Base-by-base conservation (phyloP, 2,329 filamentous ascomycete genomes). In the Calonectria multiphialidica region DNA sequence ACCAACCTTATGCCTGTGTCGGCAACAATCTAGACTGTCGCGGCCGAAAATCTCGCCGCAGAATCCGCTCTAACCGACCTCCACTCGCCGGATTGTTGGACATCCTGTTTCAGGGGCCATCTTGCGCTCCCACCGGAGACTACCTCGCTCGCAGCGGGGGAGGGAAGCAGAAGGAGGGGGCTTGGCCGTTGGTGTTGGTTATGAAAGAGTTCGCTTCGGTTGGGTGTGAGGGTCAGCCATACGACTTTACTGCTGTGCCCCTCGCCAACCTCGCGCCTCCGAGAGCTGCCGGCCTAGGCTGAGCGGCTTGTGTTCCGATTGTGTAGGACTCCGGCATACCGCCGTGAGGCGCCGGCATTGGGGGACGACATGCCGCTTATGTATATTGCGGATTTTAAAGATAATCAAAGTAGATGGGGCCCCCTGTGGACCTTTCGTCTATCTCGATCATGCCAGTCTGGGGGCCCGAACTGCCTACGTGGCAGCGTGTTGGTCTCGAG, bases 11-110 rank as follows among this genome's bases (percentile, higher is more conserved):
- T 71, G 71, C 66, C 68, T 66, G 74, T 57, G 71, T 61, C 68
- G 45, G 75, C 73, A 66, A 74, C 66, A 78, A 72, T 71, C 68
- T 75, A 75, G 69, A 70, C 71, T 57, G 76, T 73, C 74, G 28
- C 50, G 73, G 74, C 77, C 77, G 75, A 78, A 74, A 78, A 73
- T 79, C 69, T 74, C 69, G 74, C 77, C 77, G 75, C 73, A 67
- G 66, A 74, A 64, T 69, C 70, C 74, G 70, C 71, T 68, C 72
- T 77, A 78, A 70, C 74, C 71, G 76, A 72, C 68, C 71, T 25
- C 64, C 47, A 55, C 42, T 45, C 25, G 57, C 45, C 57, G 69
- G 69, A 44, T 33, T 53, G 55, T 55, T 63, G 44, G 37, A 45
- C 40, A 50, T 47, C 47, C 68, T 47, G 68, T 62, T 53, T 63